phyloP scores from a whole-genome alignment of 192 early-diverging fungal genomes.

The Entomortierella chlamydospora region DNA sequence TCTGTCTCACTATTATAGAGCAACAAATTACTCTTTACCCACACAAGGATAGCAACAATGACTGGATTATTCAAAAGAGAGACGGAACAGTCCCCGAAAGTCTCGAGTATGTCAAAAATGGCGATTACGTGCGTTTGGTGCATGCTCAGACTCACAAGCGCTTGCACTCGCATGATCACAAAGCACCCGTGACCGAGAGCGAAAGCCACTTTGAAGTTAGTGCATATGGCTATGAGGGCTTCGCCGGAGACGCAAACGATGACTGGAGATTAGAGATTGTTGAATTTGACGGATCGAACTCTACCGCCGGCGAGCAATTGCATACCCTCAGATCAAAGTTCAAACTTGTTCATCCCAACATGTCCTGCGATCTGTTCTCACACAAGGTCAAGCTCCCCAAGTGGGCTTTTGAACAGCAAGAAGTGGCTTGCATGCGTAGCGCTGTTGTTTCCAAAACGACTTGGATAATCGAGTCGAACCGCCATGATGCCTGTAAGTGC shows the following conservation, averaged over 20 bases:
- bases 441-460: constrained; percentile 72
- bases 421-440: constrained; percentile 94
- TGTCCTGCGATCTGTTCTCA: constrained; percentile 86
- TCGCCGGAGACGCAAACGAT: constrained; percentile 92
- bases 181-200: constrained; percentile 72
- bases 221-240: constrained; percentile 77
- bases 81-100: constrained; percentile 45
- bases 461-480: constrained; percentile 84
- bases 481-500: constrained; percentile 56
- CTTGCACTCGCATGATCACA: constrained; percentile 80
- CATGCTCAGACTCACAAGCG: constrained; percentile 70
- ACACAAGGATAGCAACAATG: constrained; percentile 88
- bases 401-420: constrained; percentile 93
- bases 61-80: constrained; percentile 70
- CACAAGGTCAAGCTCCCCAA: constrained; percentile 85
- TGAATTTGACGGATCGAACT: constrained; percentile 61
- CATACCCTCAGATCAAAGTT: constrained; percentile 77
- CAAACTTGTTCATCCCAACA: constrained; percentile 76
- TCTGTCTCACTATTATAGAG: constrained; percentile 36
- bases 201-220: constrained; percentile 83
- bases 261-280: constrained; percentile 88
- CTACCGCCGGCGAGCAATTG: constrained; percentile 63
- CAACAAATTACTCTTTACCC: constrained; percentile 62
- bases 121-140: constrained; percentile 82
- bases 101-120: constrained; percentile 69